Conservation (phyloP, 371 early-diverging fungal genomes). For the Fennellomyces sp. region DNA sequence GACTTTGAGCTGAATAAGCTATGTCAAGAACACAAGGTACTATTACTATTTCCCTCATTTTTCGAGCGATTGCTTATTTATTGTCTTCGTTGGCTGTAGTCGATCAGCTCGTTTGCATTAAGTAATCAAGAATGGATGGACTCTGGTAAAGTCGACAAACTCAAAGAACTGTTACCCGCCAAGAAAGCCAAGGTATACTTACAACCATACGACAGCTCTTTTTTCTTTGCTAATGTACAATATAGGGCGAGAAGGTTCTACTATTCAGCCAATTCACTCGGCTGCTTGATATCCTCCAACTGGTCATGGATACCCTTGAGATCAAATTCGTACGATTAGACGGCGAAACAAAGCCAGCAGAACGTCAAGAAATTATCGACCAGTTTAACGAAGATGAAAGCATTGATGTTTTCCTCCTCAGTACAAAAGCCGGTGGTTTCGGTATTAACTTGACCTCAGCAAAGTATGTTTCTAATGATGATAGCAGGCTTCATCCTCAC, state of each 20-base stretch:
- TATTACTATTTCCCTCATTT: not conserved
- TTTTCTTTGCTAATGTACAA: too few relatives aligned
- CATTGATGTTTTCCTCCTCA: constrained; percentile 81
- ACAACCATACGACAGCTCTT: too few relatives aligned
- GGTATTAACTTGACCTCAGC: constrained; percentile 93
- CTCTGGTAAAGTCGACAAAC: constrained; percentile 73
- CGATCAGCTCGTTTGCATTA: constrained; percentile 56
- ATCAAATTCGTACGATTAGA: constrained; percentile 63
- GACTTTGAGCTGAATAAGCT: constrained; percentile 85
- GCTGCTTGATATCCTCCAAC: constrained; percentile 64
- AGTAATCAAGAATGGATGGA: constrained; percentile 71
- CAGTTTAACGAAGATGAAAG: constrained; percentile 66
- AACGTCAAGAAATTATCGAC: constrained; percentile 80
- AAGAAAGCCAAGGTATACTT: constrained; percentile 50
- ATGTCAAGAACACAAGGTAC: constrained; percentile 66
- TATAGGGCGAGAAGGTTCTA: constrained; percentile 66
- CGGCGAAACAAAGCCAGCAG: constrained; percentile 66
- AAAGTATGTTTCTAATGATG: constrained; percentile 45
- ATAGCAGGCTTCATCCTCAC: not conserved
- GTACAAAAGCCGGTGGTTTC: constrained; percentile 92
- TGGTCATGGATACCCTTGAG: constrained; percentile 50
- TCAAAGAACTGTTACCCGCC: constrained; percentile 63
- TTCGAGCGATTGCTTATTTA: too few relatives aligned
- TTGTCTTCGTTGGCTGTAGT: too few relatives aligned
- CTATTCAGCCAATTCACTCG: constrained; percentile 87